Evolutionary conservation across 441 rosid species (phyloP).

Genomic region (Capsella rubella): DNA sequence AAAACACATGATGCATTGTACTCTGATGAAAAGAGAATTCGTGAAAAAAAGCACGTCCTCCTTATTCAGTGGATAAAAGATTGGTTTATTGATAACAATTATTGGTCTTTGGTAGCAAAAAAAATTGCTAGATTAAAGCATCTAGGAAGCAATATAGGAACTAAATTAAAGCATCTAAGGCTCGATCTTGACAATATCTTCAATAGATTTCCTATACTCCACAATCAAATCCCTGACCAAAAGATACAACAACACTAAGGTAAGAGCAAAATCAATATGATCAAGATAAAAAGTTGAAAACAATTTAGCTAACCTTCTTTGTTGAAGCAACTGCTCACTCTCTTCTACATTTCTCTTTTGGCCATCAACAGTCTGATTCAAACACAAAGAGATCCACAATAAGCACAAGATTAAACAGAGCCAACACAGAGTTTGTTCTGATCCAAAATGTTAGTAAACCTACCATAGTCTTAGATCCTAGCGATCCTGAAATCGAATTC

Average conservation of each 20-base stretch:
- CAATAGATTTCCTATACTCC: conserved; percentile 69
- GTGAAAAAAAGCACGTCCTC: background rate
- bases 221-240: conserved; percentile 67
- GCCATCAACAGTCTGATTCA: conserved; percentile 80
- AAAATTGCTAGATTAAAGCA: conserved; percentile 9
- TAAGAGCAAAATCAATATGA: conserved; percentile 15
- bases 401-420: conserved; percentile 26
- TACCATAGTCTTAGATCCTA: conserved; percentile 77
- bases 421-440: background rate
- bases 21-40: background rate
- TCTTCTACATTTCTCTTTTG: conserved; percentile 82
- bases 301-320: conserved; percentile 66
- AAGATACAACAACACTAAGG: conserved; percentile 8
- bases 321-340: conserved; percentile 72
- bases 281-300: conserved; percentile 8
- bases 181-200: conserved; percentile 46
- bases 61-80: background rate
- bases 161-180: conserved; percentile 23
- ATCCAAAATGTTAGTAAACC: background rate
- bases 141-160: background rate
- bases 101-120: conserved; percentile 2
- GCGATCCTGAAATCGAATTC: conserved; percentile 76
- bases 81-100: conserved; percentile 1
- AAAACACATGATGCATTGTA: too few relatives aligned
- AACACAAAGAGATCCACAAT: conserved; percentile 36